Conservation (phyloP, 129 eudicot species). For the Saposhnikovia divaricata region DNA sequence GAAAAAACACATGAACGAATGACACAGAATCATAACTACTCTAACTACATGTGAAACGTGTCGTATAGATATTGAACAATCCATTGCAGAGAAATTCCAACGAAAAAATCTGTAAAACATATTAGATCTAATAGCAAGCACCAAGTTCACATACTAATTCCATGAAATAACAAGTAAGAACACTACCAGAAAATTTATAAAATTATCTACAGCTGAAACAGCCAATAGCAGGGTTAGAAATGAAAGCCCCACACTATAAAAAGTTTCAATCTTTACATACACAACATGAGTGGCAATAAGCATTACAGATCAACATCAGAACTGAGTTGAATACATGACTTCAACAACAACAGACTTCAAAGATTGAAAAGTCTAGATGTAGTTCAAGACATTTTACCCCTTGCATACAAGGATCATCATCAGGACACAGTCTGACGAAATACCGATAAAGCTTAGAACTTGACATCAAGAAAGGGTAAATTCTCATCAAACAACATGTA, state of each 20-base stretch:
- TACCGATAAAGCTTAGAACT: conserved; percentile 20
- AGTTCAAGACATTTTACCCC: conserved; percentile 14
- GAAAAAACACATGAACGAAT: background rate
- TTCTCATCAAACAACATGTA: conserved; percentile 36
- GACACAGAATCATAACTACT: background rate
- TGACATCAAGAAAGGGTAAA: conserved; percentile 20
- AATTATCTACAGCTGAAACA: background rate
- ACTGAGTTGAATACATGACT: conserved; percentile 5
- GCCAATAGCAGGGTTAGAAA: background rate
- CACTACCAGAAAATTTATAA: background rate
- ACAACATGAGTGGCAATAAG: background rate
- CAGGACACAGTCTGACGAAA: conserved; percentile 17
- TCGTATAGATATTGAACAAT: background rate
- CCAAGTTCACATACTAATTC: background rate
- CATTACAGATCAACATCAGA: conserved; percentile 12
- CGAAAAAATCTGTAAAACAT: background rate
- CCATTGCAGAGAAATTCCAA: background rate
- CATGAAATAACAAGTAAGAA: background rate
- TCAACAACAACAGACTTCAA: conserved; percentile 13
- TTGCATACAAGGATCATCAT: conserved; percentile 6
- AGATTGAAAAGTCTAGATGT: conserved; percentile 11
- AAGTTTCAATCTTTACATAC: conserved; percentile 15
- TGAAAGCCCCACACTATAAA: background rate
- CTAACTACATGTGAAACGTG: background rate
- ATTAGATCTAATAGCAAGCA: background rate